phyloP scores from a whole-genome alignment of 2,329 filamentous ascomycete genomes.

The Curvularia lunata region DNA sequence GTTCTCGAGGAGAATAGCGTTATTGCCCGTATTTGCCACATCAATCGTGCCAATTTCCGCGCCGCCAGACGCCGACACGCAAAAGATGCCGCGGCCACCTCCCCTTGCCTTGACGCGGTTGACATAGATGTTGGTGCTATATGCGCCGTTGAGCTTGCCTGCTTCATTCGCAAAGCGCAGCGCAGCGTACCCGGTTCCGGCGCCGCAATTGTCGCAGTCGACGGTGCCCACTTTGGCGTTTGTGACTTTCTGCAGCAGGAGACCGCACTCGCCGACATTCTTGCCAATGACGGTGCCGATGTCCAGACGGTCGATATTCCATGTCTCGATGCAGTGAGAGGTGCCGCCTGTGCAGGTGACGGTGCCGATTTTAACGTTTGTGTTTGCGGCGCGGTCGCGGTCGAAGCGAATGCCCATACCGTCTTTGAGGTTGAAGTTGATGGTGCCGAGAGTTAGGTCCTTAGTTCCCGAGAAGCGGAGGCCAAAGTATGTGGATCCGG shows the following conservation, averaged over 20 bases:
- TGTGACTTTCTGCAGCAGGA: slow-evolving; percentile 62
- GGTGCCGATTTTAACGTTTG: slow-evolving; percentile 61
- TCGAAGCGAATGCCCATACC: slow-evolving; percentile 66
- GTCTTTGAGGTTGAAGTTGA: slow-evolving; percentile 62
- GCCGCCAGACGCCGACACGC: slow-evolving; percentile 63
- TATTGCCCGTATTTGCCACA: slow-evolving; percentile 61
- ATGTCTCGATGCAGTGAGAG: slow-evolving; percentile 65
- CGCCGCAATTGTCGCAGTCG: slow-evolving; percentile 62
- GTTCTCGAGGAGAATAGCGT: slow-evolving; percentile 65
- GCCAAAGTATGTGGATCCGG: slow-evolving; percentile 64
- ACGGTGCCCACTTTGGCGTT: slow-evolving; percentile 62
- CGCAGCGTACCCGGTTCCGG: slow-evolving; percentile 62
- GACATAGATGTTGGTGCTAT: slow-evolving; percentile 60
- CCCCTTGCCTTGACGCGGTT: slow-evolving; percentile 63
- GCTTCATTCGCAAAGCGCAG: slow-evolving; percentile 65
- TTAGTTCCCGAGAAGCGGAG: slow-evolving; percentile 61
- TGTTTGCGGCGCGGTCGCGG: slow-evolving; percentile 60
- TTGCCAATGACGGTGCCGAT: slow-evolving; percentile 61
- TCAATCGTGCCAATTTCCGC: slow-evolving; percentile 59
- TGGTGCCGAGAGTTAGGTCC: slow-evolving; percentile 58
- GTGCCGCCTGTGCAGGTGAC: slow-evolving; percentile 61
- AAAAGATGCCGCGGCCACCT: slow-evolving; percentile 64
- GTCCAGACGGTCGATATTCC: slow-evolving; percentile 63
- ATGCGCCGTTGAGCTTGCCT: slow-evolving; percentile 57
- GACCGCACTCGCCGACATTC: slow-evolving; percentile 62